These are phyloP conservation scores for Casaregolazyma suthepensis DNA, from an alignment of 1,139 yeast species.

Conservation along the genomic window DNA sequence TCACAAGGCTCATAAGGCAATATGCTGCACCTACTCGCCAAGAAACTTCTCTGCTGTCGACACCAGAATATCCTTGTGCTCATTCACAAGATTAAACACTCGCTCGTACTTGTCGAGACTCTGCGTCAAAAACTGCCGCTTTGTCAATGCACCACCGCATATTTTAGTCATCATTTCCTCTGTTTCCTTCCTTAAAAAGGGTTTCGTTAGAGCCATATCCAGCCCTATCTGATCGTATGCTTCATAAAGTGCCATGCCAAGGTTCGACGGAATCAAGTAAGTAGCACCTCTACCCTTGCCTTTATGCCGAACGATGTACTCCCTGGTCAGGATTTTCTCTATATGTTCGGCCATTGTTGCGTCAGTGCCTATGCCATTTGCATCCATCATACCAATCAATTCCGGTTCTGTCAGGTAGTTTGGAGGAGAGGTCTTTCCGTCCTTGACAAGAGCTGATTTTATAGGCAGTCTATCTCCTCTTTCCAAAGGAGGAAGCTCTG, in stretches of 20 bases:
- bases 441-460: constrained; percentile 50
- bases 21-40: neutral
- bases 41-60: constrained; percentile 12
- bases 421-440: constrained; percentile 80
- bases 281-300: constrained; percentile 11
- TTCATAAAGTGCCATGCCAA: constrained; percentile 84
- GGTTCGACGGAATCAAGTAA: constrained; percentile 62
- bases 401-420: constrained; percentile 85
- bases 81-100: constrained; percentile 31
- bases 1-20: too few species aligned
- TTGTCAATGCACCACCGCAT: constrained; percentile 55
- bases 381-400: constrained; percentile 89
- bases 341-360: constrained; percentile 99
- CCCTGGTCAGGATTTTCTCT: constrained; percentile 63
- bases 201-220: constrained; percentile 74
- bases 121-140: constrained; percentile 50
- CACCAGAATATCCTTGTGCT: constrained; percentile 20
- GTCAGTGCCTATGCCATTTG: constrained; percentile 96
- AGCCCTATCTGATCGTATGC: constrained; percentile 80
- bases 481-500: constrained; percentile 59
- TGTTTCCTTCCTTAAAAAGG: constrained; percentile 72
- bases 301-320: constrained; percentile 50
- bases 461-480: constrained; percentile 53
- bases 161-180: constrained; percentile 64
- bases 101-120: constrained; percentile 57